A percentile compares a stretch with the other conserved stretches of the same genome.
Conservation (phyloP, 495 filamentous ascomycete species). For the Apodospora peruviana region DNA sequence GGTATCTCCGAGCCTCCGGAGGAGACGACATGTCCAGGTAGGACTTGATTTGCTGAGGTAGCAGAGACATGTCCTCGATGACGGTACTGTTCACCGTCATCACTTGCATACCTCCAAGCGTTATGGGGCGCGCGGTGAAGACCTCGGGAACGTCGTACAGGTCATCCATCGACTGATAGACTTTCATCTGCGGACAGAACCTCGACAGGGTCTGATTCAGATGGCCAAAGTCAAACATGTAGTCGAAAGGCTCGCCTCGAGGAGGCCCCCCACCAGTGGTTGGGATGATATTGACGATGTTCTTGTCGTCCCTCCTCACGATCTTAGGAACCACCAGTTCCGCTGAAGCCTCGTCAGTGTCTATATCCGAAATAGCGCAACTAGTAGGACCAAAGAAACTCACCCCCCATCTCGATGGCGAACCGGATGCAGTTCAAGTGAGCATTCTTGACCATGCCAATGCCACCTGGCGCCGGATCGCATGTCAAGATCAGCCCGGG, state of each 20-base stretch:
- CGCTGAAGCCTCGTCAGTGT: constrained; percentile 7
- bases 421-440: constrained; percentile 31
- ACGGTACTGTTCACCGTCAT: constrained; percentile 10
- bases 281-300: constrained; percentile 8
- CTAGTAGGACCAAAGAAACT: background rate
- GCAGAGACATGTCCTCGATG: constrained; percentile 12
- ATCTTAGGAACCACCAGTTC: constrained; percentile 26
- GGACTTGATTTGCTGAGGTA: constrained; percentile 11
- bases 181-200: constrained; percentile 30
- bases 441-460: constrained; percentile 26
- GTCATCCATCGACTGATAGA: constrained; percentile 23
- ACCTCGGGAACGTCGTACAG: constrained; percentile 21
- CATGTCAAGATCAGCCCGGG: constrained; percentile 27
- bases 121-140: constrained; percentile 7
- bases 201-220: constrained; percentile 22
- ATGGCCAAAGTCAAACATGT: constrained; percentile 31
- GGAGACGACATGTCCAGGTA: constrained; percentile 13
- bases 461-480: constrained; percentile 20
- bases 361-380: background rate
- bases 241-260: constrained; percentile 18
- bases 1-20: constrained; percentile 8
- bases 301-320: constrained; percentile 11
- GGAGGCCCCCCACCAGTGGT: constrained; percentile 9
- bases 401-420: constrained; percentile 34
- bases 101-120: constrained; percentile 2